Conservation (phyloP, 768 basidiomycete species). For the Termitomyces sp. region DNA sequence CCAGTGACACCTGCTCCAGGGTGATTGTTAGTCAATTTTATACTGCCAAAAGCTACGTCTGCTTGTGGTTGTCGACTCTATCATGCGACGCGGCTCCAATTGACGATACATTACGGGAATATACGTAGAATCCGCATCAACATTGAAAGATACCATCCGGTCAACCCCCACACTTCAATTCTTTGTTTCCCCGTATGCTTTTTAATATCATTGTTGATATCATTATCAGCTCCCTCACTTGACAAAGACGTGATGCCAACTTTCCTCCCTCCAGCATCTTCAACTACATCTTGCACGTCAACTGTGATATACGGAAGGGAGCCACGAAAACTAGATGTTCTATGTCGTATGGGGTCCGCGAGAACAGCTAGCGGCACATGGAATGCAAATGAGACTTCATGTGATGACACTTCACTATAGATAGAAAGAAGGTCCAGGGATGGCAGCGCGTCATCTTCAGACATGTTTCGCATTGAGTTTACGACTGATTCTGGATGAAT, state of each 20-base stretch:
- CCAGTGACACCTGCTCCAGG: conserved; percentile 11
- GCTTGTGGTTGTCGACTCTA: not conserved
- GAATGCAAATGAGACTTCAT: conserved; percentile 66
- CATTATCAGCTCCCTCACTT: conserved; percentile 23
- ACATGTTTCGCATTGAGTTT: conserved; percentile 10
- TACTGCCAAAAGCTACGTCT: not conserved
- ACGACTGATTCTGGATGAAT: conserved; percentile 20
- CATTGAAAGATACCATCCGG: conserved; percentile 73
- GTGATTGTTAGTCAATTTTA: not conserved
- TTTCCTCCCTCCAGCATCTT: conserved; percentile 11
- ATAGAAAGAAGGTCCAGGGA: conserved; percentile 52
- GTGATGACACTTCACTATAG: conserved; percentile 36
- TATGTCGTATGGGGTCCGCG: conserved; percentile 40
- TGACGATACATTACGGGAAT: conserved; percentile 27
- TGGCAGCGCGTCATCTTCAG: conserved; percentile 45
- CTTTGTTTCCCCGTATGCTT: conserved; percentile 36
- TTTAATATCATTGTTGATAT: conserved; percentile 11
- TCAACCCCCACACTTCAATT: conserved; percentile 78
- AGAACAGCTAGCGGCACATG: conserved; percentile 61
- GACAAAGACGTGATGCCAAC: conserved; percentile 17
- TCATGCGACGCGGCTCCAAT: not conserved
- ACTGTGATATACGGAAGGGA: conserved; percentile 57
- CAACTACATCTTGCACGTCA: conserved; percentile 58
- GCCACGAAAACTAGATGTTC: conserved; percentile 50
- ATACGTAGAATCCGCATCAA: conserved; percentile 53